Conservation (phyloP, 495 filamentous ascomycete species). For the Annulohypoxylon maeteangense region DNA sequence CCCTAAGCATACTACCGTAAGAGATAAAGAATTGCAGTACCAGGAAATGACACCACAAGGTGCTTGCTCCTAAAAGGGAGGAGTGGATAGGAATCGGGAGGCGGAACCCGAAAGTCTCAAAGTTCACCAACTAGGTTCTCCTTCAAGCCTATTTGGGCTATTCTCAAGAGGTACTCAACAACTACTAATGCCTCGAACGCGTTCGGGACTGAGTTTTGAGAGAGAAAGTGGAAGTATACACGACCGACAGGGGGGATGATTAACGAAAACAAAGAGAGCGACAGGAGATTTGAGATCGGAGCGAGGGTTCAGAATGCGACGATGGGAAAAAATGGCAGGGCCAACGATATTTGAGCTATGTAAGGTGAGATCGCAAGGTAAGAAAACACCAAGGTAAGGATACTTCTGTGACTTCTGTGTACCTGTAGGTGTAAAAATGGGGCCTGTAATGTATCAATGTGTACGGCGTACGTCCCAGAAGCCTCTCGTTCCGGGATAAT, state of each 20-base stretch:
- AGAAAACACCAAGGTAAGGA: conserved; percentile 55
- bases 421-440: conserved; percentile 39
- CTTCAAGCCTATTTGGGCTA: conserved; percentile 44
- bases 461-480: conserved; percentile 38
- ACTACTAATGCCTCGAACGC: conserved; percentile 34
- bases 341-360: conserved; percentile 42
- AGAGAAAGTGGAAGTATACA: conserved; percentile 39
- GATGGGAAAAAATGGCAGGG: conserved; percentile 28
- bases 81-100: conserved; percentile 58
- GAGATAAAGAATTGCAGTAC: conserved; percentile 50
- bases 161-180: conserved; percentile 32
- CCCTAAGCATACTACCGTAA: conserved; percentile 44
- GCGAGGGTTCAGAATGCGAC: conserved; percentile 44
- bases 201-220: conserved; percentile 36
- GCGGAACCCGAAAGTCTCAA: conserved; percentile 56
- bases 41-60: conserved; percentile 48
- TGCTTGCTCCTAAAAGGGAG: conserved; percentile 51
- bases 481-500: conserved; percentile 44
- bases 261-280: conserved; percentile 44
- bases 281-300: conserved; percentile 49
- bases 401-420: conserved; percentile 30
- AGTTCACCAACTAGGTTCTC: conserved; percentile 52
- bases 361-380: conserved; percentile 49
- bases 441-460: conserved; percentile 38
- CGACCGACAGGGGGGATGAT: conserved; percentile 43